Conservation (phyloP, 345 rosid genomes). For the Heritiera littoralis region DNA sequence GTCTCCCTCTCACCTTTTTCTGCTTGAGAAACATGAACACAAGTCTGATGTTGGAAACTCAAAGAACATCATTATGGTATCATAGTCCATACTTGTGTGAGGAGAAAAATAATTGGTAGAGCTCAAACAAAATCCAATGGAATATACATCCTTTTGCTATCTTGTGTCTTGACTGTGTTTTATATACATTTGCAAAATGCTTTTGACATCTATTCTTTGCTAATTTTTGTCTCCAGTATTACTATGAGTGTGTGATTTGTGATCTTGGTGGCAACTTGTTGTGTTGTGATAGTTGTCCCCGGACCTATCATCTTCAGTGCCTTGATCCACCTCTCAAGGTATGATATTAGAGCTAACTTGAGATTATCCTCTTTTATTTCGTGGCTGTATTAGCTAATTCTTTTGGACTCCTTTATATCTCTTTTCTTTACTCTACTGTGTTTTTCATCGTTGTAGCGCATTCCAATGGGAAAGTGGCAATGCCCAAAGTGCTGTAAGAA, state of each 20-base stretch:
- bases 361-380: not conserved
- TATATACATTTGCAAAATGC: slow-evolving; percentile 14
- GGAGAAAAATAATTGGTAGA: slow-evolving; percentile 20
- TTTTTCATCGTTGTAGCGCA: slow-evolving; percentile 58
- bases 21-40: not conserved
- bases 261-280: slow-evolving; percentile 95
- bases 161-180: slow-evolving; percentile 19
- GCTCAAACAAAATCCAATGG: not conserved
- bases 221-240: slow-evolving; percentile 61
- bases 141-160: not conserved
- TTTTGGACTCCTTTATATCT: slow-evolving; percentile 14
- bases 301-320: slow-evolving; percentile 92
- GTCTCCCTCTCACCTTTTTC: not conserved
- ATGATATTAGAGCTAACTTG: slow-evolving; percentile 20
- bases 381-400: slow-evolving; percentile 12
- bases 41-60: not conserved
- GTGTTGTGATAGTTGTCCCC: slow-evolving; percentile 97
- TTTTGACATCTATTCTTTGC: slow-evolving; percentile 25
- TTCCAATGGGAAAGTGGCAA: slow-evolving; percentile 96
- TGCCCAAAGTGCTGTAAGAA: slow-evolving; percentile 81
- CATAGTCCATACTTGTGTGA: not conserved
- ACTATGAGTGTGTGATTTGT: slow-evolving; percentile 95
- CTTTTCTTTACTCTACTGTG: slow-evolving; percentile 8
- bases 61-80: not conserved
- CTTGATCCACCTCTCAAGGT: slow-evolving; percentile 99